These are phyloP conservation scores for Claviceps maximensis DNA, from an alignment of 2,329 filamentous ascomycete species.

Conservation along the genomic window DNA sequence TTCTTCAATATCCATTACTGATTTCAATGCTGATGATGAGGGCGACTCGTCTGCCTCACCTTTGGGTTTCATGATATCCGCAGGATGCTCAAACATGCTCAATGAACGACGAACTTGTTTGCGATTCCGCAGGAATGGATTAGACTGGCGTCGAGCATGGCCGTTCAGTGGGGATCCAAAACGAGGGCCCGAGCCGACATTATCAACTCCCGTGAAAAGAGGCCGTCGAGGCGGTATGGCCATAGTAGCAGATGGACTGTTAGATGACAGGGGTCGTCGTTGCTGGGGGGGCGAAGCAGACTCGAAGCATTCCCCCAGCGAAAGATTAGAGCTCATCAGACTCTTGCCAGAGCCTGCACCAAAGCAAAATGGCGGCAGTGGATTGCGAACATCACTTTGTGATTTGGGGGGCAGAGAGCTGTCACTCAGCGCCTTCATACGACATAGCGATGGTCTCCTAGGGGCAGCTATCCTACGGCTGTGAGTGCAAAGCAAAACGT, in stretches of 20 bases:
- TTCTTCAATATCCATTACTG: slow-evolving; percentile 76
- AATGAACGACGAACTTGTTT: slow-evolving; percentile 85
- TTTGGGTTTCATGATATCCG: slow-evolving; percentile 74
- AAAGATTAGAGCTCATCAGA: slow-evolving; percentile 32
- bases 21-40: slow-evolving; percentile 40
- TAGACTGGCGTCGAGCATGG: slow-evolving; percentile 60
- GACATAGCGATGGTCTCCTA: slow-evolving; percentile 60
- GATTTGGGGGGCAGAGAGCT: slow-evolving; percentile 48
- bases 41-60: slow-evolving; percentile 39
- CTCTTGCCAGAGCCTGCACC: slow-evolving; percentile 27
- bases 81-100: slow-evolving; percentile 95
- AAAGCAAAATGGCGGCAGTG: slow-evolving; percentile 60
- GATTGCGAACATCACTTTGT: slow-evolving; percentile 44
- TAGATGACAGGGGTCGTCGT: slow-evolving; percentile 45
- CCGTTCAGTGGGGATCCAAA: slow-evolving; percentile 63
- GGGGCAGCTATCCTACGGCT: slow-evolving; percentile 56
- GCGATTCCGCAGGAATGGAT: slow-evolving; percentile 59
- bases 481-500: slow-evolving; percentile 14
- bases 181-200: slow-evolving; percentile 35
- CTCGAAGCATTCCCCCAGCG: slow-evolving; percentile 67
- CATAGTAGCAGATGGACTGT: slow-evolving; percentile 41
- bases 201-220: slow-evolving; percentile 47
- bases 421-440: slow-evolving; percentile 63
- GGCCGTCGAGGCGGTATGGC: slow-evolving; percentile 50
- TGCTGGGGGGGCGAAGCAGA: slow-evolving; percentile 62